Evolutionary conservation across 176 grass and related monocot genomes (phyloP).

Genomic region (Coix lacrymajobi): DNA sequence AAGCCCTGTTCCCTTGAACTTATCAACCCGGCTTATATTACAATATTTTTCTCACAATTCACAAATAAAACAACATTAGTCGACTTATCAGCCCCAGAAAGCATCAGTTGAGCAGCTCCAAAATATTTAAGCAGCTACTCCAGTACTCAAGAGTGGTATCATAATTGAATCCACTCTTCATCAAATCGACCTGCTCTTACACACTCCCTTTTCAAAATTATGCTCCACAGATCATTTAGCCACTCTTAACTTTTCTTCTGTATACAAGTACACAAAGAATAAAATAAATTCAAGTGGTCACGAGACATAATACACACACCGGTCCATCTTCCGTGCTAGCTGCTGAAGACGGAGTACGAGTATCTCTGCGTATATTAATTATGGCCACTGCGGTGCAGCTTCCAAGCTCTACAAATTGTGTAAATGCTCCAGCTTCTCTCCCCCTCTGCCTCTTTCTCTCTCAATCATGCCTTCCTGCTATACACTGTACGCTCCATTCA

Average conservation of each 20-base stretch:
- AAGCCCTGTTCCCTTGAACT: too few relatives aligned
- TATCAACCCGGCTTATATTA: too few relatives aligned
- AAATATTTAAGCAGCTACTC: not conserved
- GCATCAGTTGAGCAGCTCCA: too few relatives aligned
- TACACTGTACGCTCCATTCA: constrained; percentile 11
- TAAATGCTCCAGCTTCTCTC: constrained; percentile 50
- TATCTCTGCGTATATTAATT: constrained; percentile 24
- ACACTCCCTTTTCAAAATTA: not conserved
- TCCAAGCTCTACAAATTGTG: constrained; percentile 27
- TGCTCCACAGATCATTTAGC: not conserved
- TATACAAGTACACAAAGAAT: not conserved
- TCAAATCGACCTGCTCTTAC: not conserved
- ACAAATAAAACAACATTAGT: too few relatives aligned
- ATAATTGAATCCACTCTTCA: not conserved
- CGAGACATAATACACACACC: not conserved
- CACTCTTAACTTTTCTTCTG: not conserved
- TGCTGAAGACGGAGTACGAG: not conserved
- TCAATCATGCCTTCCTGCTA: constrained; percentile 10
- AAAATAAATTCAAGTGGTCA: constrained; percentile 4
- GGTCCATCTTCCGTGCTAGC: not conserved
- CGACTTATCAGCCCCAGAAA: too few relatives aligned
- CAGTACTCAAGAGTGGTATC: not conserved
- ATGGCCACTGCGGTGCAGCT: constrained; percentile 5
- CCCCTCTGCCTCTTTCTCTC: constrained; percentile 18
- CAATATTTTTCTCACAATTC: too few relatives aligned